phyloP scores from a whole-genome alignment of 768 basidiomycete species.

The Rhizopogon roseolus region DNA sequence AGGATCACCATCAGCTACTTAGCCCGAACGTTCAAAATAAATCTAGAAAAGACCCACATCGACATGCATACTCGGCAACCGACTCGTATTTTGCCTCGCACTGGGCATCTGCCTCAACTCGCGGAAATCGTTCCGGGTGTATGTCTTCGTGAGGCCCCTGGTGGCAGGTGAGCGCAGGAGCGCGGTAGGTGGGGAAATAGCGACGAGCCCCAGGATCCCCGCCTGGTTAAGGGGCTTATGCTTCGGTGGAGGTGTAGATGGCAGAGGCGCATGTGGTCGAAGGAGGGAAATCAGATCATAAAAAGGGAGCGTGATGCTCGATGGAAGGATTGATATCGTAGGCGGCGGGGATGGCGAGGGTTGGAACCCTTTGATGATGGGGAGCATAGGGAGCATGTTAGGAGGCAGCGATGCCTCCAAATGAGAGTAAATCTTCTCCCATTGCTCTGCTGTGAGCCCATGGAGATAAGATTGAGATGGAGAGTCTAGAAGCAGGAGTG shows the following conservation, averaged over 20 bases:
- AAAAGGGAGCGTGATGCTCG: slow-evolving; percentile 39
- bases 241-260: slow-evolving; percentile 46
- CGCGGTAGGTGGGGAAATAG: slow-evolving; percentile 67
- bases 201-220: slow-evolving; percentile 51
- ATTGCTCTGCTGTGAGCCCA: slow-evolving; percentile 43
- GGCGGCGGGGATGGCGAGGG: slow-evolving; percentile 19
- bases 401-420: not conserved
- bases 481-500: slow-evolving; percentile 57
- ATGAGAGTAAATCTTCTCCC: slow-evolving; percentile 36
- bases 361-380: not conserved
- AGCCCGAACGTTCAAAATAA: not conserved
- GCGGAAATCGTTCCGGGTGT: slow-evolving; percentile 77
- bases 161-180: slow-evolving; percentile 66
- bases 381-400: not conserved
- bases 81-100: slow-evolving; percentile 77
- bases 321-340: slow-evolving; percentile 29
- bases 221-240: slow-evolving; percentile 45
- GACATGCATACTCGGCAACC: slow-evolving; percentile 83
- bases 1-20: not conserved
- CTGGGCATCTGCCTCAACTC: slow-evolving; percentile 64
- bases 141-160: slow-evolving; percentile 80
- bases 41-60: slow-evolving; percentile 43
- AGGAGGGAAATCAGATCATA: slow-evolving; percentile 46
- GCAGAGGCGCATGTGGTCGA: slow-evolving; percentile 31
- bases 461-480: slow-evolving; percentile 42